Conservation (phyloP, 1,139 yeast species). For the Eremothecium cymbalariae region DNA sequence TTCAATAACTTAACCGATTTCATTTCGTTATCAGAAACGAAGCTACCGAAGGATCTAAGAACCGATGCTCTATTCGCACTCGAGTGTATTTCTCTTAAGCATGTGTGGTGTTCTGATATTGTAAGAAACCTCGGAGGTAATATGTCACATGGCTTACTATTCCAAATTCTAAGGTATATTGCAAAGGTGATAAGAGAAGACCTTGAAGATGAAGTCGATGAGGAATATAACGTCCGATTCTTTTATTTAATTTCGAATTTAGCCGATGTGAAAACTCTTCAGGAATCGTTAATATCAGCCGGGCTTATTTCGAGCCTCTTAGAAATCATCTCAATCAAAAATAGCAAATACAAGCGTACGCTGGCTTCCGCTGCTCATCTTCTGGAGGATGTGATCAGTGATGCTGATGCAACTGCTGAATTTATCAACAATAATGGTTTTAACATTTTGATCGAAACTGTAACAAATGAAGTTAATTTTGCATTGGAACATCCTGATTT, state of each 20-base stretch:
- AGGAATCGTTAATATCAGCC: conserved; percentile 48
- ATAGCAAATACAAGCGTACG: conserved; percentile 45
- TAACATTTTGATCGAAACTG: conserved; percentile 47
- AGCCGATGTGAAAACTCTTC: conserved; percentile 46
- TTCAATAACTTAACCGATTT: conserved; percentile 65
- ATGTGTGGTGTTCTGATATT: conserved; percentile 69
- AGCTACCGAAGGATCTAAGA: conserved; percentile 44
- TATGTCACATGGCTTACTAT: conserved; percentile 75
- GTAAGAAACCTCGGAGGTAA: conserved; percentile 83
- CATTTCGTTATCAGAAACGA: conserved; percentile 47
- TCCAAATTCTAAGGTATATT: conserved; percentile 61
- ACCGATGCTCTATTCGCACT: conserved; percentile 59
- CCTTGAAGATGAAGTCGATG: conserved; percentile 33
- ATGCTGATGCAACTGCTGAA: conserved; percentile 42
- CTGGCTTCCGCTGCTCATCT: conserved; percentile 61
- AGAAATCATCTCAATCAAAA: conserved; percentile 49
- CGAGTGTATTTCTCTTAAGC: conserved; percentile 61
- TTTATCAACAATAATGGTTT: conserved; percentile 67
- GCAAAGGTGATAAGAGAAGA: conserved; percentile 38
- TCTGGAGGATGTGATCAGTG: conserved; percentile 46
- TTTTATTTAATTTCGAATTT: conserved; percentile 53
- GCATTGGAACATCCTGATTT: conserved; percentile 50
- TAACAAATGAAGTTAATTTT: conserved; percentile 60
- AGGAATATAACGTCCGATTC: conserved; percentile 45
- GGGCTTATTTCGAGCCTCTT: conserved; percentile 64